phyloP scores from a whole-genome alignment of 2,329 filamentous ascomycete species.

The Xylaria sp. region DNA sequence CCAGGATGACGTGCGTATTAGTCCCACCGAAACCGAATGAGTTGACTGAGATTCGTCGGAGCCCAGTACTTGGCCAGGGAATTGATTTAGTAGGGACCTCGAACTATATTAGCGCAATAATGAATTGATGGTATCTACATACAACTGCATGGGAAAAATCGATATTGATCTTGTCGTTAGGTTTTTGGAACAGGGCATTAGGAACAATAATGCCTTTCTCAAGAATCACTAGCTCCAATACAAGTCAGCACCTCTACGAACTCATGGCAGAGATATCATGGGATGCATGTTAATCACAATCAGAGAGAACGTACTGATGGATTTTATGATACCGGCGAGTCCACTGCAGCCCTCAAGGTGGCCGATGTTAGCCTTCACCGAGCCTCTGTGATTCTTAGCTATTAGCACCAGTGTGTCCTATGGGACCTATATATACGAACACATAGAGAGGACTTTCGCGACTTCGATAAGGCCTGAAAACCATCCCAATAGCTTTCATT shows the following conservation, averaged over 20 bases:
- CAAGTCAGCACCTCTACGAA: neutral
- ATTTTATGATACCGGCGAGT: constrained; percentile 49
- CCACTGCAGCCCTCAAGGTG: constrained; percentile 45
- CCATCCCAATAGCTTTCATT: constrained; percentile 51
- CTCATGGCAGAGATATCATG: neutral
- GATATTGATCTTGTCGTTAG: constrained; percentile 43
- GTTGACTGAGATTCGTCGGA: constrained; percentile 47
- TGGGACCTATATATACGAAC: constrained; percentile 37
- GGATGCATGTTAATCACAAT: neutral
- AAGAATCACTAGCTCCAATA: constrained; percentile 43
- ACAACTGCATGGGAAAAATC: constrained; percentile 43
- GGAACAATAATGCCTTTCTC: constrained; percentile 48
- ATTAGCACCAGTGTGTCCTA: neutral
- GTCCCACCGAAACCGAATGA: constrained; percentile 47
- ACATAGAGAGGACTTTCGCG: constrained; percentile 42
- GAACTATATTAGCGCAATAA: constrained; percentile 23
- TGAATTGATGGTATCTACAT: neutral
- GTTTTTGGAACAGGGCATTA: constrained; percentile 44
- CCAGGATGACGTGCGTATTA: constrained; percentile 44
- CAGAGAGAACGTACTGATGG: constrained; percentile 40
- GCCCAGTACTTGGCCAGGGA: constrained; percentile 50
- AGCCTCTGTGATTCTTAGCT: constrained; percentile 36
- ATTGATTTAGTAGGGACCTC: constrained; percentile 41
- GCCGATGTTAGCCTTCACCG: constrained; percentile 45
- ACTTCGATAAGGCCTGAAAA: constrained; percentile 41